Base-by-base conservation (phyloP, 73 alveolate genomes). In the Paramecium pentaurelia region DNA sequence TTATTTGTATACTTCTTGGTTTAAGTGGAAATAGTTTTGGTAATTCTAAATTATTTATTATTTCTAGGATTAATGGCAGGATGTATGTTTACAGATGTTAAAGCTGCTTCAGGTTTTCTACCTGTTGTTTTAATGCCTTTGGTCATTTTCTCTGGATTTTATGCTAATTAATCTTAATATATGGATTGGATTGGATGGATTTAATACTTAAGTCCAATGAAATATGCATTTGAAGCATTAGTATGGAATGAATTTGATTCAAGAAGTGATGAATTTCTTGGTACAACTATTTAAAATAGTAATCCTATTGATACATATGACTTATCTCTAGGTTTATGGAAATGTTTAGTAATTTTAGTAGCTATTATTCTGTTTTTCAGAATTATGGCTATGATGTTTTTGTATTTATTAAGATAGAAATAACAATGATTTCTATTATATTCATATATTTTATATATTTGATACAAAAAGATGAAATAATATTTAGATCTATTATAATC, bases 141-240 rank as follows among this genome's bases (percentile, higher is more conserved):
- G 58, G 95, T 96, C n/a, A 68, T 96, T 3, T 93, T 96, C 37
- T 96, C 97, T 8, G 98, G 98, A 9, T 92, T 90, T 71, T 95
- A 90, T 40, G 73, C 95, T 5, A 95, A 96, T 84, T 34, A 85
- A 11, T 95, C 91, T 27, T 86, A 38, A 28, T 87, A 83, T 16
- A 47, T 60, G 32, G 92, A 32, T n/a, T 96, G 97, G 97, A 86
- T 96, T 14, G 86, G 93, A 4, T 96, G 98, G 98, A 60, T 93
- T 34, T 84, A 96, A 58, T 96, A 96, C 58, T 54, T 95, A 36
- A 92, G 97, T 27, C 98, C 98, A 12, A 75, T 96, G 28, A 93
- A 95, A 64, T 96, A 95, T 91, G 92, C 96, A 10, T 77, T 89
- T 47, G 96, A 93, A 54, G 96, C 96, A 9, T 36, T 96, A 9